Evolutionary conservation across 163 green algal genomes (phyloP), one percentile per base, ranked within the genome.

Genomic region (Smithsoniella earleae): DNA sequence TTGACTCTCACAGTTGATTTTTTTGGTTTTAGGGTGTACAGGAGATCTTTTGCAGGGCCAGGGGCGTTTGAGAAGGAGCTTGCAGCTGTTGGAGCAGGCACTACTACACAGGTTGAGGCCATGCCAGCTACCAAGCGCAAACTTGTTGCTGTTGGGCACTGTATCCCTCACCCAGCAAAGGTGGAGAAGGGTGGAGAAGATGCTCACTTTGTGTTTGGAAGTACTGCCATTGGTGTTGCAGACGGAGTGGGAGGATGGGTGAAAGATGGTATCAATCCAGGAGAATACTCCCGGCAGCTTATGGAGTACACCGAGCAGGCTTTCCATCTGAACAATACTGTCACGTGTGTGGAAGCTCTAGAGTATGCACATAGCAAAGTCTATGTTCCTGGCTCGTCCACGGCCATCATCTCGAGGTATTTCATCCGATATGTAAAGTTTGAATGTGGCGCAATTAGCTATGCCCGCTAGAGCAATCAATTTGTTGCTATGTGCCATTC

Each of bases 221-320:
- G 77, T n/a, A 85, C 84, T 8, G 86, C 81, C 0, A 64, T 96
- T 22, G 93, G 91, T 38, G 86, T 98, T 27, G 92, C 93, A 3
- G 93, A 98, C 77, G 93, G 93, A 25, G 93, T 98, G 40, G 90
- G 93, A 54, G 87, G 90, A 31, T 98, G 93, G 92, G 82, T 82
- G n/a, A 79, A 88, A 34, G 82, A 92, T 18, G 89, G 89, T 6
- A 78, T 97, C 0, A 87, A 97, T 77, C 79, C 90, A 2, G 85
- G 86, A 8, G 73, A 82, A 16, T 96, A 93, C 77, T 77, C 86
- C 2, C 76, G 80, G 46, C 77, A 63, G n/a, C 36, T 88, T 36
- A 80, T 85, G 74, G 66, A 33, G 27, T 34, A 79, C 37, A 65
- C 37, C 18, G 49, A 28, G 18, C 36, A 76, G 69, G 49, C 49